Evolutionary conservation across 495 filamentous ascomycete genomes (phyloP), one percentile per base, ranked within the genome.

Genomic region (Parathielavia hyrcaniae): DNA sequence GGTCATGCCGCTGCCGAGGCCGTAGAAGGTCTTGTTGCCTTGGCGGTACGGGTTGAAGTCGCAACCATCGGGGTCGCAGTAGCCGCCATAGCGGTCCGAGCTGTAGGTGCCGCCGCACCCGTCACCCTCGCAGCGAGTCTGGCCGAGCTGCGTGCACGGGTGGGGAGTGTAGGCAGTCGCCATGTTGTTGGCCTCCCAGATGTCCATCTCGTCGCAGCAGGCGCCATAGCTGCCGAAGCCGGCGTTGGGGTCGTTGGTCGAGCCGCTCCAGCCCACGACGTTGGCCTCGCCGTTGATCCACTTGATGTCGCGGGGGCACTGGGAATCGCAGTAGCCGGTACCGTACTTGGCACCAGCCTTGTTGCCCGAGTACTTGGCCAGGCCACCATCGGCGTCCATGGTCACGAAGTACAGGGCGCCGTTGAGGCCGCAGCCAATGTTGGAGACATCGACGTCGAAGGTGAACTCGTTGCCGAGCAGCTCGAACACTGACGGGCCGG

Each of bases 41-140:
- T 80, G 73, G 61, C 81, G 81, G 80, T 83, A 89, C 16, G 81
- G 72, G 82, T 91, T 91, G 81, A 86, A 88, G 67, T 89, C 86
- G 71, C 87, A 91, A 43, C 76, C 76, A 66, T 79, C 84, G 60
- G 87, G 82, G 66, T 91, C 88, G 67, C 87, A 91, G 54, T 81
- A 77, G 50, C 80, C 83, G 56, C 65, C 69, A 65, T 78, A 81
- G 61, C 78, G 71, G 69, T 75, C 69, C 26, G 59, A 58, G 51
- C 70, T 74, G 69, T 79, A 79, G 45, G 77, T 79, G 47, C 78
- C 78, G 55, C 78, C 78, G 64, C 78, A 81, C 4, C 34, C 49
- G 55, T 74, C 64, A n/a, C 67, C 73, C 26, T 71, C 68, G 73
- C 87, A 89, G 61, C 79, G 75, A 58, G 59, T 66, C 72, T 86